A percentile compares a stretch with the other conserved stretches of the same genome.
Evolutionary conservation across 768 basidiomycete genomes (phyloP).

Genomic region (Candolleomyces aberdarensis): DNA sequence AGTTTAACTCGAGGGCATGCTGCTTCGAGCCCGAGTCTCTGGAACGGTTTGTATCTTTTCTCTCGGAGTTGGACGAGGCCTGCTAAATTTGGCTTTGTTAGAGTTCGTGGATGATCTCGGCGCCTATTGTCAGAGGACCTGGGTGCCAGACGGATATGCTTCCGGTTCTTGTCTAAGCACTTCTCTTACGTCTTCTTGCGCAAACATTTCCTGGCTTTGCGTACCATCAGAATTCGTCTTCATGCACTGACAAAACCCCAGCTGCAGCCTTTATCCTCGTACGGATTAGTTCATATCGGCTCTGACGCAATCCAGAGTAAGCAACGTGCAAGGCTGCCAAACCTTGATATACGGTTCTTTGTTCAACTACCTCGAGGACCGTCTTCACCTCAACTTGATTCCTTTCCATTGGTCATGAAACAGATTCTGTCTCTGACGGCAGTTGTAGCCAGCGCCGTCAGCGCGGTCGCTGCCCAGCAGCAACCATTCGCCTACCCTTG

Average conservation of each 20-base stretch:
- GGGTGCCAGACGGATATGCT: neutral
- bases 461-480: neutral
- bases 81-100: too few relatives aligned
- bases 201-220: neutral
- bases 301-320: neutral
- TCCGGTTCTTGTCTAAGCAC: neutral
- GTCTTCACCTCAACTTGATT: neutral
- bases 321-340: neutral
- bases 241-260: neutral
- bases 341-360: neutral
- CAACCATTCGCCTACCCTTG: neutral
- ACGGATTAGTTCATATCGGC: neutral
- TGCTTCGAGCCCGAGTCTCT: too few relatives aligned
- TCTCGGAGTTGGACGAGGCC: too few relatives aligned
- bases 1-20: too few relatives aligned
- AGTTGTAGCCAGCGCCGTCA: neutral
- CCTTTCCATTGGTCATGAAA: neutral
- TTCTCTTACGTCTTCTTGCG: neutral
- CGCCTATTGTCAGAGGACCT: too few relatives aligned
- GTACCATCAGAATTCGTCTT: neutral
- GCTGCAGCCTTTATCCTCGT: neutral
- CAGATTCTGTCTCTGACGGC: neutral
- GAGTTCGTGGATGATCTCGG: too few relatives aligned
- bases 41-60: too few relatives aligned
- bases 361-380: neutral